Conservation (phyloP, 2,329 filamentous ascomycete species). For the Penicillium sp. region DNA sequence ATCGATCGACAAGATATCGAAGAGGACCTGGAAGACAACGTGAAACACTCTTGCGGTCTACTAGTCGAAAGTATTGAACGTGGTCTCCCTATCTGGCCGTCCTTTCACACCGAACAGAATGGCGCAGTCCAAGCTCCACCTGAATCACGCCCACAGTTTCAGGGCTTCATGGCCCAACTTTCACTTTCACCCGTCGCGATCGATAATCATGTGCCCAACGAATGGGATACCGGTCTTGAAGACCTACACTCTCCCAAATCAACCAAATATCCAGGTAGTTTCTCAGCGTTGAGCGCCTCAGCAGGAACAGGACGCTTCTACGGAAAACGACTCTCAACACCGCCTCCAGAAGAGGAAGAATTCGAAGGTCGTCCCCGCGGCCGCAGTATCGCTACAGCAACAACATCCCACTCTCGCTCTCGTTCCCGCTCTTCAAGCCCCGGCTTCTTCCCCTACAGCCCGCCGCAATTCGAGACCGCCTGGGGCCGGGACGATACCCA, state of each 20-base stretch:
- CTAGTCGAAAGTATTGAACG: slow-evolving; percentile 33
- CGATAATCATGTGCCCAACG: neutral
- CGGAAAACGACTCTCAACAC: slow-evolving; percentile 6
- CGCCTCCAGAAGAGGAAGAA: slow-evolving; percentile 6
- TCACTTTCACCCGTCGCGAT: slow-evolving; percentile 5
- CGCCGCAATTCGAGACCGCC: slow-evolving; percentile 6
- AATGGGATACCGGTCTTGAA: slow-evolving; percentile 15
- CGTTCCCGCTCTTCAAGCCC: slow-evolving; percentile 13
- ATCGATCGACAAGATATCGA: slow-evolving; percentile 36
- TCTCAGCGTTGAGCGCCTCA: slow-evolving; percentile 1
- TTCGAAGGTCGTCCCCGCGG: neutral
- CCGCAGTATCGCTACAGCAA: slow-evolving; percentile 11
- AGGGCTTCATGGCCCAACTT: slow-evolving; percentile 4
- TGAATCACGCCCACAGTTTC: neutral
- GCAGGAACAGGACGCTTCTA: slow-evolving; percentile 15
- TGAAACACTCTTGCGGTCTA: slow-evolving; percentile 37
- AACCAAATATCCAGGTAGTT: neutral
- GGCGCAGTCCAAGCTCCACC: neutral
- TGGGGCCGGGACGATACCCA: neutral
- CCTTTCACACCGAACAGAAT: neutral
- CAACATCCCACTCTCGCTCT: slow-evolving; percentile 1
- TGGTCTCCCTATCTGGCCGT: slow-evolving; percentile 19
- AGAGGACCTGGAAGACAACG: slow-evolving; percentile 33
- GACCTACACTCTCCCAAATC: neutral
- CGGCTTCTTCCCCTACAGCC: slow-evolving; percentile 19